Evolutionary conservation across 495 filamentous ascomycete species (phyloP).

Genomic region (Lepidopterella palustris): DNA sequence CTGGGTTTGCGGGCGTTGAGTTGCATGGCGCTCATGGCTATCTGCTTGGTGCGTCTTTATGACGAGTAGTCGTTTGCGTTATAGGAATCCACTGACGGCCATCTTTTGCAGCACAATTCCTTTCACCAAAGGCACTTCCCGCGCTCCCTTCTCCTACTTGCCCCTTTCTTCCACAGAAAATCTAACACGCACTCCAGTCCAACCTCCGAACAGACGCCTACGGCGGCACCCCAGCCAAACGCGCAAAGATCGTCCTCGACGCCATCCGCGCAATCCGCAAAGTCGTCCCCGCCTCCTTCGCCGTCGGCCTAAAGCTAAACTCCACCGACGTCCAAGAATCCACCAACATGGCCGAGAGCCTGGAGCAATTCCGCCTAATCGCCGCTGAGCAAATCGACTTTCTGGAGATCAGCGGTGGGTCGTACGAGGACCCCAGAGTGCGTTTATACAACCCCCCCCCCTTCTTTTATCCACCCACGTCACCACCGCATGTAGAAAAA

Average conservation of each 20-base stretch:
- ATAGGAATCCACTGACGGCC: background rate
- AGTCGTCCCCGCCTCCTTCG: constrained; percentile 45
- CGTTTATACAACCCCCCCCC: no score
- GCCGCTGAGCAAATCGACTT: constrained; percentile 53
- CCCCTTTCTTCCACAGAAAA: no score
- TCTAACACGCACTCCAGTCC: constrained; percentile 9
- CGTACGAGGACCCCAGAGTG: constrained; percentile 49
- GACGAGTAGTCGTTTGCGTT: background rate
- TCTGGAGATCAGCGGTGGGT: constrained; percentile 55
- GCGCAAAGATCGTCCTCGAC: constrained; percentile 45
- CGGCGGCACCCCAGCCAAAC: constrained; percentile 43
- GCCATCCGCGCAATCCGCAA: constrained; percentile 41
- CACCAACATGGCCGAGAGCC: constrained; percentile 42
- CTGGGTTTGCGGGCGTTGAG: constrained; percentile 52
- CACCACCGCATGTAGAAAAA: no score
- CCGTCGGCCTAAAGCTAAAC: constrained; percentile 58
- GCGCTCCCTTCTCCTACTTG: no score
- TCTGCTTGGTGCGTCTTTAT: constrained; percentile 41
- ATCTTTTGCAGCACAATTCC: constrained; percentile 9
- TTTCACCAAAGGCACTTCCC: background rate
- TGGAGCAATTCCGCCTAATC: constrained; percentile 50
- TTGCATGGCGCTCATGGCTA: constrained; percentile 57
- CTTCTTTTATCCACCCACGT: no score
- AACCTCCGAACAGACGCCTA: constrained; percentile 46
- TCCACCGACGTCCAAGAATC: constrained; percentile 48